Percentiles rank a stretch among this genome's conserved stretches.
Conservation (phyloP, 108 stramenopile species). For the Tribonema minus region DNA sequence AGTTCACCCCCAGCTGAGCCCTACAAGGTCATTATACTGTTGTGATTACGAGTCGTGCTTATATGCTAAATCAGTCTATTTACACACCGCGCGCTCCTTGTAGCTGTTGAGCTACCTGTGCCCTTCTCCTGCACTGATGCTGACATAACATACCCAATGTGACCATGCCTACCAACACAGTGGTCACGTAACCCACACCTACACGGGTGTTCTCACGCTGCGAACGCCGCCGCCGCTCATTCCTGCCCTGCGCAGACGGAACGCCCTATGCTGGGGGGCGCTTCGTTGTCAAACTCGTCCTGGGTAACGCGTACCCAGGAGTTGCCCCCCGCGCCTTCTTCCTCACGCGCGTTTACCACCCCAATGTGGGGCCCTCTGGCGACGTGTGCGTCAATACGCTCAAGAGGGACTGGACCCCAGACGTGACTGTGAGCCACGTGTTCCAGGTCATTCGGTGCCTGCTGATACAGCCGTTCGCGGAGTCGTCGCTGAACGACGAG, state of each 20-base stretch:
- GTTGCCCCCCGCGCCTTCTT: conserved; percentile 94
- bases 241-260: conserved; percentile 46
- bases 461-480: conserved; percentile 96
- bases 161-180: background rate
- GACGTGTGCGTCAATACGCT: conserved; percentile 98
- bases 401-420: conserved; percentile 89
- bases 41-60: no score
- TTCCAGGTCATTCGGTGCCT: conserved; percentile 96
- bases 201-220: background rate
- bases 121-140: background rate
- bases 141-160: background rate
- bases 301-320: conserved; percentile 63
- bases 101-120: background rate
- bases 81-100: background rate
- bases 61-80: no score
- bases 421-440: conserved; percentile 81
- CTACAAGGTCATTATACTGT: no score
- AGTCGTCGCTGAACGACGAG: conserved; percentile 94
- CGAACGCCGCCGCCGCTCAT: background rate
- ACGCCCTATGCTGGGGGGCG: conserved; percentile 88
- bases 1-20: no score
- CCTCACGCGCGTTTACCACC: conserved; percentile 97
- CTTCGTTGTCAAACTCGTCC: conserved; percentile 85
- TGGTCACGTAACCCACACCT: background rate
- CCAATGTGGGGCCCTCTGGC: conserved; percentile 89